Evolutionary conservation across 2,329 filamentous ascomycete species (phyloP).

Genomic region (Ascochyta koolunga): DNA sequence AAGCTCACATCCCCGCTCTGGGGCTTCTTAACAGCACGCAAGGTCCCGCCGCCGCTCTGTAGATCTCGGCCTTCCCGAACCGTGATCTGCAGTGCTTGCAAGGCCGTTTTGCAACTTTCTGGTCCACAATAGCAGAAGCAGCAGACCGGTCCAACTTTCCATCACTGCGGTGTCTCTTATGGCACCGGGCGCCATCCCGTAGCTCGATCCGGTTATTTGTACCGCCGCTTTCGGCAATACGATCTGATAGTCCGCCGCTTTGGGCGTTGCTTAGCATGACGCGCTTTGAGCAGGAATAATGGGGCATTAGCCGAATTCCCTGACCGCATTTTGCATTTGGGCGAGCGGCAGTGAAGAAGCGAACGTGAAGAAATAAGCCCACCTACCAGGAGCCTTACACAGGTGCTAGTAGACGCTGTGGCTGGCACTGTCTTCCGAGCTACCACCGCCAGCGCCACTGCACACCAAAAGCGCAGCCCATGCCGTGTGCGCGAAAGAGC

Average conservation of each 20-base stretch:
- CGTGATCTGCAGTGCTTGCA: conserved; percentile 3
- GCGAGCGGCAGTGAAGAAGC: not conserved
- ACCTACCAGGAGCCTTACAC: not conserved
- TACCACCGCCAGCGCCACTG: not conserved
- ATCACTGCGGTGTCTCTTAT: not conserved
- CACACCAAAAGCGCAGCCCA: not conserved
- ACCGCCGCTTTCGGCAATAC: conserved; percentile 4
- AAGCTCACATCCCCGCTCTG: conserved; percentile 1
- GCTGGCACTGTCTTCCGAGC: not conserved
- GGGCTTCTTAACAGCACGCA: not conserved
- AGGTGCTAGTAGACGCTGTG: conserved; percentile 3
- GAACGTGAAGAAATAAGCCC: not conserved
- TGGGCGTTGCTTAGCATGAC: conserved; percentile 10
- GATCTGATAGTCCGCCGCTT: conserved; percentile 6
- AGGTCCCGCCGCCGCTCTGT: conserved; percentile 1
- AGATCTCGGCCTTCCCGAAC: conserved; percentile 12
- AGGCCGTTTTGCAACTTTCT: not conserved
- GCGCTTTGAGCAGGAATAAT: not conserved
- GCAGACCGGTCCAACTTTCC: not conserved
- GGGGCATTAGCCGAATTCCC: not conserved
- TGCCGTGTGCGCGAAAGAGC: not conserved
- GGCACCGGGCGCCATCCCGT: conserved; percentile 12
- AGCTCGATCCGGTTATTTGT: not conserved
- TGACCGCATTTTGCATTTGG: not conserved
- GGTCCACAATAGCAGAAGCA: not conserved